Evolutionary conservation across 441 rosid species (phyloP), one percentile per base, ranked within the genome.

Genomic region (Adansonia rubrostipa): DNA sequence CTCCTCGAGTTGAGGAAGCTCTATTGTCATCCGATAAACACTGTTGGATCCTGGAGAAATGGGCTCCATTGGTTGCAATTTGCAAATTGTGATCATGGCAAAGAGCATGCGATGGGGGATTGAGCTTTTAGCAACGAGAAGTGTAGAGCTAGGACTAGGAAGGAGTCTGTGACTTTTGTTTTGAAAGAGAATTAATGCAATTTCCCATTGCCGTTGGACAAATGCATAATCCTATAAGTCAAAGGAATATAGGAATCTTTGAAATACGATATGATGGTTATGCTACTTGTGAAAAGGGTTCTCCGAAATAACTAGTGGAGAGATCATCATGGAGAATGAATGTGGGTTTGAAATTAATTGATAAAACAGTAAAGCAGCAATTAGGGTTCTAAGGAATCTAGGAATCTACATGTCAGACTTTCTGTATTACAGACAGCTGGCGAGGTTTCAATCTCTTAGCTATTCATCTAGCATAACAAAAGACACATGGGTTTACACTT

Each of bases 1-100:
- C 86, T 85, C 88, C 90, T 82, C 83, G 47, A 76, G 80, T 85
- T 78, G 85, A 53, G 90, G 90, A 85, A 84, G 88, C 65, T 67
- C 73, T 70, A 1, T 48, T 61, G 60, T 9, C 22, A 5, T 62
- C 74, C 80, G 9, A 22, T 7, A 11, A 48, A 5, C 8, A 15
- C 61, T 24, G 57, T 68, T 57, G 78, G 74, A 72, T 74, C 6
- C 75, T 68, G 63, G 33, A 44, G 78, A 78, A 71, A 73, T 60
- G 81, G 58, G 54, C 14, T 13, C 76, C 44, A 57, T 48, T 14
- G 51, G 64, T 45, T 14, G 61, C 58, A 17, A 33, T 54, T 45
- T 14, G 61, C 58, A 17, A 33, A 19, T 11, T 20, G 56, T 66
- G 56, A 62, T 61, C 48, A 62, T 62, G 28, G 9, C 28, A 60